phyloP scores from a whole-genome alignment of 2,329 filamentous ascomycete genomes.

The Ustulina deusta region DNA sequence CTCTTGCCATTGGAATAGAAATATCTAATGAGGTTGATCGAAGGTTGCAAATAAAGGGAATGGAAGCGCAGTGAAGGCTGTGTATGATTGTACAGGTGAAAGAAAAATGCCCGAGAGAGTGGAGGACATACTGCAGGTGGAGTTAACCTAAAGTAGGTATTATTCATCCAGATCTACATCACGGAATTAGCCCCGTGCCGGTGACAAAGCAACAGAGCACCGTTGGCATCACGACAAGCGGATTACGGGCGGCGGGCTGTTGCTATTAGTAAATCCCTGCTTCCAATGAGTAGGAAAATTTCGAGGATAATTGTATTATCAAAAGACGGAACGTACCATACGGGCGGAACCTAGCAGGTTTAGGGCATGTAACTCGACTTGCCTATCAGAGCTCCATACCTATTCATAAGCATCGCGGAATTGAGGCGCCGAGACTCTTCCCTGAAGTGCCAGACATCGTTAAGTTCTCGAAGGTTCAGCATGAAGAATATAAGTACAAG shows the following conservation, averaged over 20 bases:
- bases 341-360: neutral
- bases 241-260: neutral
- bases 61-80: neutral
- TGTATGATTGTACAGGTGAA: neutral
- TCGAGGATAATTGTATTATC: neutral
- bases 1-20: neutral
- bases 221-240: neutral
- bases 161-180: slow-evolving; percentile 13
- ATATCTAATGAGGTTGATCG: neutral
- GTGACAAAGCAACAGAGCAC: slow-evolving; percentile 14
- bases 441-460: neutral
- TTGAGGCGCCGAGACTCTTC: neutral
- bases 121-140: neutral
- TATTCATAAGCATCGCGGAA: slow-evolving; percentile 18
- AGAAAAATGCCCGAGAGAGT: neutral
- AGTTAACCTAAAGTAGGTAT: too few species aligned
- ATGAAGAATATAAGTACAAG: slow-evolving; percentile 8
- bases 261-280: neutral
- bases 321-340: neutral
- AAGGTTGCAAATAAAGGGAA: neutral
- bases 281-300: neutral
- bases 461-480: neutral
- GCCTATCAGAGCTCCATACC: neutral
- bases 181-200: slow-evolving; percentile 19
- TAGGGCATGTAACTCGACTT: neutral